Evolutionary conservation across 1,139 yeast genomes (phyloP).

Genomic region (Pneumocystis oryctolagi): DNA sequence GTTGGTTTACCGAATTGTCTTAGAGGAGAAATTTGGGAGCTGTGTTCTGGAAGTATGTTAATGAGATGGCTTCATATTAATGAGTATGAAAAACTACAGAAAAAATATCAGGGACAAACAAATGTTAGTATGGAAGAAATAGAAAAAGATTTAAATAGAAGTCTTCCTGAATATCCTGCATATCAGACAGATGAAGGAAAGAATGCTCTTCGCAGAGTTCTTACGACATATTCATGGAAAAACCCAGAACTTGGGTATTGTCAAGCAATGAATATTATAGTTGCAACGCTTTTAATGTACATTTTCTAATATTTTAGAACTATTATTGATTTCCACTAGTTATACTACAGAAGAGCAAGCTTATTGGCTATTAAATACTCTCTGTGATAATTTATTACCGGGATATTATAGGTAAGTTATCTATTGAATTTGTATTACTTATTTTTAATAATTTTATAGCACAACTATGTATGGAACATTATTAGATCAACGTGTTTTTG

Average conservation of each 20-base stretch:
- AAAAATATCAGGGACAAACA: conserved; percentile 43
- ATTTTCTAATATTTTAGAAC: neutral
- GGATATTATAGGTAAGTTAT: conserved; percentile 47
- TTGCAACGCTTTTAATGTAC: conserved; percentile 80
- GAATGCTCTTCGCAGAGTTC: conserved; percentile 62
- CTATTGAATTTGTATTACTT: neutral
- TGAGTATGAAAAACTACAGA: conserved; percentile 44
- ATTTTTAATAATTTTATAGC: conserved; percentile 27
- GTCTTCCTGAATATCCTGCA: conserved; percentile 90
- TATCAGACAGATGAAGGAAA: conserved; percentile 82
- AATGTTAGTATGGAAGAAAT: conserved; percentile 90
- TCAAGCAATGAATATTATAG: conserved; percentile 97
- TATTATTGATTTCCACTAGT: neutral
- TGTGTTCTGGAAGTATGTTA: conserved; percentile 75
- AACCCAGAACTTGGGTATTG: conserved; percentile 97
- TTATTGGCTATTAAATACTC: conserved; percentile 73
- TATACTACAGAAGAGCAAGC: conserved; percentile 92
- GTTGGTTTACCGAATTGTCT: conserved; percentile 86
- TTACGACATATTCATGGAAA: conserved; percentile 92
- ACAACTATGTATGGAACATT: conserved; percentile 96
- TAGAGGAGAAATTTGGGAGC: conserved; percentile 94
- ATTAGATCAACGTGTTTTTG: conserved; percentile 85
- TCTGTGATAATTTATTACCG: conserved; percentile 77
- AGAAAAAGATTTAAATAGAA: conserved; percentile 86
- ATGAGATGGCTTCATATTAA: conserved; percentile 48